Evolutionary conservation across 495 filamentous ascomycete genomes (phyloP).

Genomic region (Penicillium flavigenum): DNA sequence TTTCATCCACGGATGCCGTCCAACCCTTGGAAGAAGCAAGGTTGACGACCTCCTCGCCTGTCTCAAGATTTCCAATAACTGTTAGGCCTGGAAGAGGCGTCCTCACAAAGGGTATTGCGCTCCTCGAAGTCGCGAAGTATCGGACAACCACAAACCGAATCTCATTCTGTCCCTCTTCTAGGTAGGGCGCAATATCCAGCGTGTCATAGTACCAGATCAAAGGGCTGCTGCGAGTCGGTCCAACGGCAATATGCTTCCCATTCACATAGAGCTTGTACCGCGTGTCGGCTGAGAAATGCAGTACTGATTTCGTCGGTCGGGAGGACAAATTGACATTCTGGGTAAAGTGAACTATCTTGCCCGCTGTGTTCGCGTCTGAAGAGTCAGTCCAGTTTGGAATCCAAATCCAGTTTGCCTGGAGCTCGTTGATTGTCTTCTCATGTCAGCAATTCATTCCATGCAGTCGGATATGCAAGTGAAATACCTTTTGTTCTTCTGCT

Average conservation of each 20-base stretch:
- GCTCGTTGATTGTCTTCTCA: slow-evolving; percentile 32
- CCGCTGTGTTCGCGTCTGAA: slow-evolving; percentile 12
- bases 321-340: slow-evolving; percentile 21
- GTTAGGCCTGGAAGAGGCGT: slow-evolving; percentile 38
- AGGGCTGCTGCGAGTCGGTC: slow-evolving; percentile 34
- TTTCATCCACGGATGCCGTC: slow-evolving; percentile 29
- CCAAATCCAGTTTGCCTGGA: slow-evolving; percentile 24
- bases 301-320: slow-evolving; percentile 8
- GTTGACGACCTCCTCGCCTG: slow-evolving; percentile 19
- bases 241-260: slow-evolving; percentile 34
- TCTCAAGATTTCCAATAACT: slow-evolving; percentile 26
- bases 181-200: slow-evolving; percentile 35
- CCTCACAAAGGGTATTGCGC: slow-evolving; percentile 39
- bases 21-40: slow-evolving; percentile 25
- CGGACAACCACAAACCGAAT: slow-evolving; percentile 33
- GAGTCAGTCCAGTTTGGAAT: not conserved
- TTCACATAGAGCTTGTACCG: slow-evolving; percentile 42
- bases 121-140: slow-evolving; percentile 31
- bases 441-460: not conserved
- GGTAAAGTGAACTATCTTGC: not conserved
- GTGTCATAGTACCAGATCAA: slow-evolving; percentile 44
- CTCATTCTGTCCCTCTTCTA: slow-evolving; percentile 31
- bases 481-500: not conserved
- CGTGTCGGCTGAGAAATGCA: slow-evolving; percentile 43
- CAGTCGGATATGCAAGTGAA: not conserved